phyloP scores from a whole-genome alignment of 1,284 basidiomycete species.

The Ustilago hordei region DNA sequence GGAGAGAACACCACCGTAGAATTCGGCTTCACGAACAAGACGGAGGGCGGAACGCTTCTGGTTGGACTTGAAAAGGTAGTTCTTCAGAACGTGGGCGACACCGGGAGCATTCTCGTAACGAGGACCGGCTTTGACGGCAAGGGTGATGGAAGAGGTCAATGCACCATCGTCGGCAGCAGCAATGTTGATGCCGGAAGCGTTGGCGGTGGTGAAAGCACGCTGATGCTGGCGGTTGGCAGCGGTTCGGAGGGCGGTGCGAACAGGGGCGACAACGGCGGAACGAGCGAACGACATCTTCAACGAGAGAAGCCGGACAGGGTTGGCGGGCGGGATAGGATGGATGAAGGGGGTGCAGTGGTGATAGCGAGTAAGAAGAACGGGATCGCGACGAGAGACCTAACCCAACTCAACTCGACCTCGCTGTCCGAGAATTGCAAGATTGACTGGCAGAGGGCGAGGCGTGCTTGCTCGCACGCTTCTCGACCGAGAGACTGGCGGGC shows the following conservation, averaged over 20 bases:
- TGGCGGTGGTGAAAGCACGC: constrained; percentile 56
- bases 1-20: constrained; percentile 92
- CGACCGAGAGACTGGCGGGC: background rate
- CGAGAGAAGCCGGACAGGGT: constrained; percentile 1
- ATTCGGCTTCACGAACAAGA: constrained; percentile 90
- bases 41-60: constrained; percentile 83
- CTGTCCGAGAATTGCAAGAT: constrained; percentile 5
- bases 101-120: constrained; percentile 62
- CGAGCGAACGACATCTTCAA: constrained; percentile 52
- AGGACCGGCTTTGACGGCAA: constrained; percentile 63
- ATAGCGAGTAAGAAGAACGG: constrained; percentile 4
- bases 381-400: constrained; percentile 27
- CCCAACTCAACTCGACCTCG: background rate
- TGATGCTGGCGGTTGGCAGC: constrained; percentile 29
- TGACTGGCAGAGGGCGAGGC: background rate
- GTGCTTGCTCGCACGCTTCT: background rate
- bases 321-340: background rate
- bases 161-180: constrained; percentile 61
- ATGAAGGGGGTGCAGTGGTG: background rate
- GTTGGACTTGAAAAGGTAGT: constrained; percentile 68
- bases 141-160: constrained; percentile 62
- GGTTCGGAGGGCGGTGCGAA: constrained; percentile 45
- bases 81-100: constrained; percentile 61
- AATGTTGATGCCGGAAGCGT: constrained; percentile 53
- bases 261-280: constrained; percentile 49